Evolutionary conservation across 2,329 filamentous ascomycete genomes (phyloP).

Genomic region (Aureobasidium sp.): DNA sequence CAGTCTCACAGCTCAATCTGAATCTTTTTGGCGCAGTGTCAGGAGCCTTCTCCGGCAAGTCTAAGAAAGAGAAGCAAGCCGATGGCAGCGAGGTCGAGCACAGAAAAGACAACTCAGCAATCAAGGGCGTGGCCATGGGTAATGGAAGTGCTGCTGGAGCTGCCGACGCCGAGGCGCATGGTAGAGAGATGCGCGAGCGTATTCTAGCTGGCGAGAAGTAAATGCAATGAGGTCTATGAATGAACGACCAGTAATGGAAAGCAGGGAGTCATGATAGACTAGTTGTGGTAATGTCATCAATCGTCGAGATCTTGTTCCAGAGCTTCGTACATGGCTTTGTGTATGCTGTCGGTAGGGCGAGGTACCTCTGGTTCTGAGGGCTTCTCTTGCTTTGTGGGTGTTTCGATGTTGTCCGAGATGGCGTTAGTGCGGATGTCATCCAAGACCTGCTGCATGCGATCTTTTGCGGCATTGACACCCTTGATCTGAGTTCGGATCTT

Average conservation of each 20-base stretch:
- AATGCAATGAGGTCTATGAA: neutral
- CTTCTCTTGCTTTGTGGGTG: neutral
- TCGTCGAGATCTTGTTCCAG: constrained; percentile 16
- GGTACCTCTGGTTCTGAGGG: neutral
- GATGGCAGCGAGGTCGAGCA: constrained; percentile 28
- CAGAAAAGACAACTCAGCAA: constrained; percentile 23
- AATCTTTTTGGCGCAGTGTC: constrained; percentile 31
- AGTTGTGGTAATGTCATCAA: constrained; percentile 6
- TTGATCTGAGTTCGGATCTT: constrained; percentile 65
- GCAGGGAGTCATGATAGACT: neutral
- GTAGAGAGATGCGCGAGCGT: constrained; percentile 22
- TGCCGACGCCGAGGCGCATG: constrained; percentile 18
- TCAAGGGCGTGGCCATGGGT: constrained; percentile 23
- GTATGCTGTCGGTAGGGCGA: neutral
- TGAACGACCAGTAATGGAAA: neutral
- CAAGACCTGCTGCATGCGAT: constrained; percentile 61
- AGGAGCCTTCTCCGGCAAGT: constrained; percentile 29
- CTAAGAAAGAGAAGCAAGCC: constrained; percentile 23
- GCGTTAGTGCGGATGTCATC: constrained; percentile 4
- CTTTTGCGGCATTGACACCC: constrained; percentile 57
- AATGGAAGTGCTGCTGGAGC: constrained; percentile 16
- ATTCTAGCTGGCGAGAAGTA: constrained; percentile 18
- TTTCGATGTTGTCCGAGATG: neutral
- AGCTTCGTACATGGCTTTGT: constrained; percentile 18
- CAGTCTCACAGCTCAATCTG: constrained; percentile 27